Evolutionary conservation across 345 rosid genomes (phyloP).

Genomic region (Euphorbia peplus): DNA sequence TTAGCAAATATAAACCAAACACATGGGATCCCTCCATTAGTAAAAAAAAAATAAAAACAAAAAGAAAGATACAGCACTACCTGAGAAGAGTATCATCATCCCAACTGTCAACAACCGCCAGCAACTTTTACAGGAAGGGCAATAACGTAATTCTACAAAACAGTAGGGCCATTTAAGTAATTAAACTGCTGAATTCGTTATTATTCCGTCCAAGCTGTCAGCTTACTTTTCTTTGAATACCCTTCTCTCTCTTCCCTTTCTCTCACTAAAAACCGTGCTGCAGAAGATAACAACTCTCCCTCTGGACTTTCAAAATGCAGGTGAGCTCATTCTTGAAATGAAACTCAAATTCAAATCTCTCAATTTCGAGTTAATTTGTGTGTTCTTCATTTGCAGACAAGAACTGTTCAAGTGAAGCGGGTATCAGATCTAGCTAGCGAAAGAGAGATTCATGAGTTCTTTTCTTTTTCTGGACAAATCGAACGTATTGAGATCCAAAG

Average conservation of each 20-base stretch:
- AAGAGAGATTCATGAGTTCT: constrained; percentile 98
- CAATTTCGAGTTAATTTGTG: background rate
- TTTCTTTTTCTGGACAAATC: constrained; percentile 92
- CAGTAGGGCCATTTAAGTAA: constrained; percentile 10
- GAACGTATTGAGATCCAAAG: constrained; percentile 58
- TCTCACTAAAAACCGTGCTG: background rate
- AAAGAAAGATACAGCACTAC: background rate
- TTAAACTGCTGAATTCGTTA: background rate
- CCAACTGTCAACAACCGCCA: background rate
- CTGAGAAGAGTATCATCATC: background rate
- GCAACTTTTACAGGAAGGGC: background rate
- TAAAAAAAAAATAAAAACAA: background rate
- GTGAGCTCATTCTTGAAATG: background rate
- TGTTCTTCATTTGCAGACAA: constrained; percentile 35
- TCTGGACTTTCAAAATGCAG: constrained; percentile 16
- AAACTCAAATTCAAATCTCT: background rate
- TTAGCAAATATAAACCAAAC: background rate
- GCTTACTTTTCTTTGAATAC: background rate
- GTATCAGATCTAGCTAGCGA: constrained; percentile 94
- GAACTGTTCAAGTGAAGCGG: constrained; percentile 76
- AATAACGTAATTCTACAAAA: background rate
- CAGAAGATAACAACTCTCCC: background rate
- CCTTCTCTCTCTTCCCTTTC: constrained; percentile 11
- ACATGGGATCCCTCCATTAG: background rate
- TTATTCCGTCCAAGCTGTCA: constrained; percentile 12